Evolutionary conservation across 2,329 filamentous ascomycete species (phyloP).

Genomic region (Alternaria sp.): DNA sequence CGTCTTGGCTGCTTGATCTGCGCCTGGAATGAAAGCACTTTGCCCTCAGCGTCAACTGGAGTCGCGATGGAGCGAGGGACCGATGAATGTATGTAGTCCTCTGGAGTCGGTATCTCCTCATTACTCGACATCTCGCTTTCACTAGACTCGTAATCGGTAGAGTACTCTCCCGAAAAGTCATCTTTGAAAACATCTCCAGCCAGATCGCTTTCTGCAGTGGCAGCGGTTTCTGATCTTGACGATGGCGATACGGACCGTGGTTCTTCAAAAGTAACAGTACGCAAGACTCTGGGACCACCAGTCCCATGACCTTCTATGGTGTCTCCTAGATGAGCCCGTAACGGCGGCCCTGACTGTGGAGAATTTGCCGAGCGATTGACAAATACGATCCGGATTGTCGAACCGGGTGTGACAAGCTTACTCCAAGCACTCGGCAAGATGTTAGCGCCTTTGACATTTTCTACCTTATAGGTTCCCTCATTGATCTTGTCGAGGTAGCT

Average conservation of each 20-base stretch:
- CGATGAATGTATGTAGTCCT: too few relatives aligned
- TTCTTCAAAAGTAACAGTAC: not conserved
- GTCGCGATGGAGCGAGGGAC: constrained; percentile 1
- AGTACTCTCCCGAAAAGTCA: too few relatives aligned
- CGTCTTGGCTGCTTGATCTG: constrained; percentile 17
- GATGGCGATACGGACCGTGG: not conserved
- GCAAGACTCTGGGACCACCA: not conserved
- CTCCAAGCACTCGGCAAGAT: constrained; percentile 34
- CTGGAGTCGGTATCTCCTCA: not conserved
- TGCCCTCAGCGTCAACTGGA: constrained; percentile 35
- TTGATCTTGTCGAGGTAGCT: constrained; percentile 10
- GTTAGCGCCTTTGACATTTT: constrained; percentile 12
- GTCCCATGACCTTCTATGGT: not conserved
- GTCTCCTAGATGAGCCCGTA: not conserved
- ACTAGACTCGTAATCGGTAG: not conserved
- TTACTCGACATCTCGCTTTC: not conserved
- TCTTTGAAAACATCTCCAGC: not conserved
- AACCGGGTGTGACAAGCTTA: constrained; percentile 16
- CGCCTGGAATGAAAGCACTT: constrained; percentile 32
- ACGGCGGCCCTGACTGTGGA: not conserved
- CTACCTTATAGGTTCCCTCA: constrained; percentile 23
- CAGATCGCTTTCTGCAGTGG: not conserved
- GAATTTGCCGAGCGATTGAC: not conserved
- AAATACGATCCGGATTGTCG: constrained; percentile 15
- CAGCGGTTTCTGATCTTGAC: not conserved